These are phyloP conservation scores for Hypoxylon crocopeplum DNA, from an alignment of 495 filamentous ascomycete genomes.

Conservation along the genomic window DNA sequence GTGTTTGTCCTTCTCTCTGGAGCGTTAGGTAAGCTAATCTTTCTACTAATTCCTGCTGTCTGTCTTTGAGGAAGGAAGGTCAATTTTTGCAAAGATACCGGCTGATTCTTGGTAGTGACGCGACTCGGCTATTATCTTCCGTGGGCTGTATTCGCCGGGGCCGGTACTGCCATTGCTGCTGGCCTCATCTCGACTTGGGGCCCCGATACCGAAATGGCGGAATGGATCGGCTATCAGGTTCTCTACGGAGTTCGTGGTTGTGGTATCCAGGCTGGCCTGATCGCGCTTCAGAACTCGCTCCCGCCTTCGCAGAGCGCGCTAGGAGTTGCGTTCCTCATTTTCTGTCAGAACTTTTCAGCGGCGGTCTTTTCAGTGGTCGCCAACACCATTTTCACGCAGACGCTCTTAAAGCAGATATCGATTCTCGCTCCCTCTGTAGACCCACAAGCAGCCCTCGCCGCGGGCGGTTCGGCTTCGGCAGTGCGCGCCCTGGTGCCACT, in stretches of 20 bases:
- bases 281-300: slow-evolving; percentile 62
- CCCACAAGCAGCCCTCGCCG: slow-evolving; percentile 43
- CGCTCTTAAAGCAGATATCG: slow-evolving; percentile 43
- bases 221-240: slow-evolving; percentile 70
- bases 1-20: slow-evolving; percentile 57
- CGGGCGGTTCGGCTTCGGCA: slow-evolving; percentile 47
- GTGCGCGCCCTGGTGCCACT: slow-evolving; percentile 51
- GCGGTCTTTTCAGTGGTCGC: slow-evolving; percentile 60
- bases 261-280: slow-evolving; percentile 58
- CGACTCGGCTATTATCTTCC: slow-evolving; percentile 62
- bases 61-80: background rate
- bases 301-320: slow-evolving; percentile 53
- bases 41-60: slow-evolving; percentile 28
- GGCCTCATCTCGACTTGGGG: slow-evolving; percentile 60
- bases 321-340: slow-evolving; percentile 59
- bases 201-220: slow-evolving; percentile 48
- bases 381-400: slow-evolving; percentile 59
- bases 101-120: slow-evolving; percentile 38
- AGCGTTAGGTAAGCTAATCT: slow-evolving; percentile 47
- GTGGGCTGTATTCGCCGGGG: slow-evolving; percentile 55
- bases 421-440: slow-evolving; percentile 49
- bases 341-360: slow-evolving; percentile 60
- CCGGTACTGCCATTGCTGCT: slow-evolving; percentile 62
- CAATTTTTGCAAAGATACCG: background rate
- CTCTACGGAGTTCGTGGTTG: slow-evolving; percentile 59